Percentiles rank a stretch among this genome's conserved stretches.
These are phyloP conservation scores for Ophiostoma pallidulum DNA, from an alignment of 2,329 filamentous ascomycete genomes.

Conservation along the genomic window DNA sequence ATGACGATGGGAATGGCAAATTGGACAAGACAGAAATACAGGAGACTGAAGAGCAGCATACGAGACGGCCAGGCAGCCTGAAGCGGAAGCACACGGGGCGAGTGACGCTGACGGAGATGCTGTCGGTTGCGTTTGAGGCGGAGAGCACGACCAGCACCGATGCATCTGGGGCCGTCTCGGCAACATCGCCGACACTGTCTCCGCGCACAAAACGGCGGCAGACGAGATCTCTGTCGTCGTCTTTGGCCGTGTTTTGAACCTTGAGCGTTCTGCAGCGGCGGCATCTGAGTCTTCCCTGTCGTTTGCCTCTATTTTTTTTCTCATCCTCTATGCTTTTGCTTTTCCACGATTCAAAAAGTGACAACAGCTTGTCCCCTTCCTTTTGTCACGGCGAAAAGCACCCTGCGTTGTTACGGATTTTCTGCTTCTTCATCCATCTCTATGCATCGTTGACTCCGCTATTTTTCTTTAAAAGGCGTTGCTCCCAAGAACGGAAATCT, in stretches of 20 bases:
- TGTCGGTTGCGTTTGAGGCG: slow-evolving; percentile 34
- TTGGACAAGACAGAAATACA: slow-evolving; percentile 37
- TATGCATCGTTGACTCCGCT: no score
- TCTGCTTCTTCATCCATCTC: no score
- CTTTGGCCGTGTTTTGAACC: slow-evolving; percentile 13
- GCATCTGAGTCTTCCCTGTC: no score
- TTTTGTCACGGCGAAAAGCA: no score
- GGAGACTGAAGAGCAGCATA: slow-evolving; percentile 27
- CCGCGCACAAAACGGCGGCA: slow-evolving; percentile 25
- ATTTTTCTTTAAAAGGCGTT: no score
- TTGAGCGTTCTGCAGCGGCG: neutral
- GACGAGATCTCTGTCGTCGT: slow-evolving; percentile 15
- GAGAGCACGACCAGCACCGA: slow-evolving; percentile 14
- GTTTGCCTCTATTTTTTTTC: neutral
- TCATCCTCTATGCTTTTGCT: neutral
- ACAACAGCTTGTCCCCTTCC: no score
- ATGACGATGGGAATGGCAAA: neutral
- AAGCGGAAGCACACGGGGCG: slow-evolving; percentile 29
- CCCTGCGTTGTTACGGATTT: no score
- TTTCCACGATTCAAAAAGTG: no score
- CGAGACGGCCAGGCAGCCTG: slow-evolving; percentile 13
- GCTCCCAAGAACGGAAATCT: no score
- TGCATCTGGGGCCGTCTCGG: slow-evolving; percentile 10
- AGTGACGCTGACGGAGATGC: slow-evolving; percentile 28
- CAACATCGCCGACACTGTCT: slow-evolving; percentile 20